Conservation (phyloP, 352 stramenopile genomes). For the Thalassiosira tumida region DNA sequence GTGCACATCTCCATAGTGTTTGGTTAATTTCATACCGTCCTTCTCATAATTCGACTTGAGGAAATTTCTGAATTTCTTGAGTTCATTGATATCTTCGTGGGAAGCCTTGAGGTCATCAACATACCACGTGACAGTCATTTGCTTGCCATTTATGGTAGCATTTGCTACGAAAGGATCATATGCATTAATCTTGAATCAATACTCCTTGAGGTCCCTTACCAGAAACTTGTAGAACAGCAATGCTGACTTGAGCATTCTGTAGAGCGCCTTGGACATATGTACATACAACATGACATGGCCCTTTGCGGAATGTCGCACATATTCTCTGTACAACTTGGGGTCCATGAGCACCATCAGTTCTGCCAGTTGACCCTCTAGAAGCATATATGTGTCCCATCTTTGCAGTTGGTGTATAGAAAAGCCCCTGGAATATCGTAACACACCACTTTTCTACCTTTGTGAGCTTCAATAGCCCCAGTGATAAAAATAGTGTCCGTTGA, state of each 20-base stretch:
- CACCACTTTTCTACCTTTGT: background rate
- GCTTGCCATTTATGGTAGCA: constrained; percentile 43
- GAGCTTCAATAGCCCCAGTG: background rate
- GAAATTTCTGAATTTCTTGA: background rate
- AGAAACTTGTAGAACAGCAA: constrained; percentile 62
- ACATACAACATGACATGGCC: constrained; percentile 53
- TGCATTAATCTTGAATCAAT: constrained; percentile 58
- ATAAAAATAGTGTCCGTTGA: background rate
- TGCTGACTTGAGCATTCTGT: constrained; percentile 40
- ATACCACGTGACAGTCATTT: constrained; percentile 82
- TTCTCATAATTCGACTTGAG: too few relatives aligned
- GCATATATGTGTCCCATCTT: constrained; percentile 7
- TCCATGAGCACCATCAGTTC: constrained; percentile 61
- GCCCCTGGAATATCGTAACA: background rate
- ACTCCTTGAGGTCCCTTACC: background rate
- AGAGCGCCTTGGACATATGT: constrained; percentile 22
- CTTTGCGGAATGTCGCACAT: constrained; percentile 20
- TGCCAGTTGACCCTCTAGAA: constrained; percentile 10
- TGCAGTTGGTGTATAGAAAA: background rate
- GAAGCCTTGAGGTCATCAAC: constrained; percentile 85
- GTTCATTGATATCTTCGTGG: constrained; percentile 12
- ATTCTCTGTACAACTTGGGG: constrained; percentile 61
- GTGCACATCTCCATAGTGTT: too few relatives aligned
- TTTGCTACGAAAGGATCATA: constrained; percentile 63
- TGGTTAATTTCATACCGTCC: too few relatives aligned